Evolutionary conservation across 352 stramenopile genomes (phyloP).

Genomic region (Globisporangium solare): DNA sequence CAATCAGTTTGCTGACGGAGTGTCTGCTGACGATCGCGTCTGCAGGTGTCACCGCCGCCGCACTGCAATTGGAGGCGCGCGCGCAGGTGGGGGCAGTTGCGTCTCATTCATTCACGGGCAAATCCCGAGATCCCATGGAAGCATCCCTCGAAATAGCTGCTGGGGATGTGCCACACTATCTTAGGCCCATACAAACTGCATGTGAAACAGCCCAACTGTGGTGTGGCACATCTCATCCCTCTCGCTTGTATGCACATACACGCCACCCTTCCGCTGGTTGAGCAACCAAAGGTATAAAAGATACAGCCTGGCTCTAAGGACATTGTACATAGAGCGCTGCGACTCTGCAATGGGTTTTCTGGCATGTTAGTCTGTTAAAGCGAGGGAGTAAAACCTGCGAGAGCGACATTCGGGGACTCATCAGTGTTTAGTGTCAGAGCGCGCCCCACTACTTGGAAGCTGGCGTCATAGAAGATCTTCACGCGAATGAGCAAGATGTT

Average conservation of each 20-base stretch:
- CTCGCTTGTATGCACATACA: slow-evolving; percentile 6
- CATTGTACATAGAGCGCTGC: not conserved
- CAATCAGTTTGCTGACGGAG: not conserved
- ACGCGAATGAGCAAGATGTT: slow-evolving; percentile 2
- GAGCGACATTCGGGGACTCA: slow-evolving; percentile 2
- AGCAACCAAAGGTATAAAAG: not conserved
- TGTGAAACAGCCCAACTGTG: not conserved
- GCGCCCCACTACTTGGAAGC: not conserved
- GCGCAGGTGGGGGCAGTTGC: slow-evolving; percentile 2
- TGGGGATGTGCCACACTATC: not conserved
- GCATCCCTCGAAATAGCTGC: not conserved
- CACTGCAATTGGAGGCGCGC: not conserved
- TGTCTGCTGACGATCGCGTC: slow-evolving; percentile 10
- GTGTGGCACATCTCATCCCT: not conserved
- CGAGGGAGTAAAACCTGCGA: too few relatives aligned
- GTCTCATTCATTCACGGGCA: not conserved
- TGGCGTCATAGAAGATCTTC: not conserved
- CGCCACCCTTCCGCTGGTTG: not conserved
- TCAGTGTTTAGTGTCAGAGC: slow-evolving; percentile 10
- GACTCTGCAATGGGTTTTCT: too few relatives aligned
- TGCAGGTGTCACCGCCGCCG: slow-evolving; percentile 6
- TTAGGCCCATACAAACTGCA: not conserved
- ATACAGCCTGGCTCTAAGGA: too few relatives aligned
- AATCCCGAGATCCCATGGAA: not conserved
- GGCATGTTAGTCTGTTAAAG: too few relatives aligned